Evolutionary conservation across 306 rosid genomes (phyloP), one percentile per base, ranked within the genome.

Genomic region (Sechiopsis laciniata): DNA sequence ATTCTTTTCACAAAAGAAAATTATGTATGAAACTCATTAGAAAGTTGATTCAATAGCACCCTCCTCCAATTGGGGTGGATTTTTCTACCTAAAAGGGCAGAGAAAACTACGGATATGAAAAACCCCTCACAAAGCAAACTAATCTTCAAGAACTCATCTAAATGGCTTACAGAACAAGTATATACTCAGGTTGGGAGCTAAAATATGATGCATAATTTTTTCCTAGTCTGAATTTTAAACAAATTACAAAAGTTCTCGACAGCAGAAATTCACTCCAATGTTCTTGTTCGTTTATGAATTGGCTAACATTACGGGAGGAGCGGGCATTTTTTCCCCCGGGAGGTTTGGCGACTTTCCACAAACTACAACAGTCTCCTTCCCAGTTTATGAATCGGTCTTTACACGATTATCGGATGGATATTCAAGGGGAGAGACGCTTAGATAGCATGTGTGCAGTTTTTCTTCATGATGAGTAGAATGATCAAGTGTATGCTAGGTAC

Each of bases 191-290:
- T 55, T 58, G 59, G 59, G 46, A 4, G 21, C 48, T 22, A 51
- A 52, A 51, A 51, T 70, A 29, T 70, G 46, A 70, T 70, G 53
- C 74, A 70, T 8, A 52, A 26, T 22, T 24, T 24, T 42, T 9
- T 70, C 60, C 74, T 16, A 13, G 12, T 51, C 24, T 17, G 32
- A 4, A 20, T 19, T 66, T 24, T 26, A 48, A 48, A 51, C 7
- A 50, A 51, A 4, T 70, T 70, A 70, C n/a, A 26, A 29, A 26
- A 70, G 20, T 52, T 52, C 24, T 69, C 22, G 52, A 50, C 54
- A n/a, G 58, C 57, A 50, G 74, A 69, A 70, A 16, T n/a, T 24
- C 59, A 24, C 74, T 32, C 59, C 74, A 70, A 50, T 24, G 48
- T 22, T 45, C 56, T 19, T 29, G 74, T 70, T 16, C 4, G 9